Evolutionary conservation across 1,284 basidiomycete species (phyloP).

Genomic region (Pyrrhoderma lamaoense): DNA sequence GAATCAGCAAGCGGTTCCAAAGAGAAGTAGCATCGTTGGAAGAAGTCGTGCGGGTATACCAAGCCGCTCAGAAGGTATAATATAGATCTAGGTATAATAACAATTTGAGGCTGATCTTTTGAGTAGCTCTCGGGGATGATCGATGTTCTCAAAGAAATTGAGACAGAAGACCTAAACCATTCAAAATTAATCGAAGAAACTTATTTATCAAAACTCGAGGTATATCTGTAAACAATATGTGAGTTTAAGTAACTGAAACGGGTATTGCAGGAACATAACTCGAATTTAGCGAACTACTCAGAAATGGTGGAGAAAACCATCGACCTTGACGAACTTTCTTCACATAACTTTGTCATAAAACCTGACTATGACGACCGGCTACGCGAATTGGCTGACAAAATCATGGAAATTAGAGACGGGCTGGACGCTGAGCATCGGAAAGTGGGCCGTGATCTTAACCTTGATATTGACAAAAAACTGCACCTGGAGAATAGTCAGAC

Average conservation of each 20-base stretch:
- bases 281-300: conserved; percentile 67
- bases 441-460: conserved; percentile 65
- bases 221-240: conserved; percentile 26
- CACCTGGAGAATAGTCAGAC: conserved; percentile 90
- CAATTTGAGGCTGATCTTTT: background rate
- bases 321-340: conserved; percentile 79
- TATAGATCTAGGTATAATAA: conserved; percentile 1
- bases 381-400: conserved; percentile 59
- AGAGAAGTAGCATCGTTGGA: conserved; percentile 81
- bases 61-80: conserved; percentile 65
- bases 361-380: conserved; percentile 84
- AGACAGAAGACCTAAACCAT: conserved; percentile 41
- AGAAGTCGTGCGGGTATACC: conserved; percentile 95
- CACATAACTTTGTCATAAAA: conserved; percentile 89
- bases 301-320: conserved; percentile 97
- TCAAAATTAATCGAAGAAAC: conserved; percentile 56
- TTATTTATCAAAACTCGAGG: conserved; percentile 59
- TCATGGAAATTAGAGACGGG: conserved; percentile 69
- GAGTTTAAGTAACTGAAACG: background rate
- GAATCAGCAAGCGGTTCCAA: conserved; percentile 91
- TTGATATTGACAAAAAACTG: conserved; percentile 95
- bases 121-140: conserved; percentile 71
- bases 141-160: conserved; percentile 48
- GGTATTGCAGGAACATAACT: conserved; percentile 50
- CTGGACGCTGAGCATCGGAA: conserved; percentile 79